Conservation (phyloP, 164 flowering plant species). For the Liquidambar formosana region DNA sequence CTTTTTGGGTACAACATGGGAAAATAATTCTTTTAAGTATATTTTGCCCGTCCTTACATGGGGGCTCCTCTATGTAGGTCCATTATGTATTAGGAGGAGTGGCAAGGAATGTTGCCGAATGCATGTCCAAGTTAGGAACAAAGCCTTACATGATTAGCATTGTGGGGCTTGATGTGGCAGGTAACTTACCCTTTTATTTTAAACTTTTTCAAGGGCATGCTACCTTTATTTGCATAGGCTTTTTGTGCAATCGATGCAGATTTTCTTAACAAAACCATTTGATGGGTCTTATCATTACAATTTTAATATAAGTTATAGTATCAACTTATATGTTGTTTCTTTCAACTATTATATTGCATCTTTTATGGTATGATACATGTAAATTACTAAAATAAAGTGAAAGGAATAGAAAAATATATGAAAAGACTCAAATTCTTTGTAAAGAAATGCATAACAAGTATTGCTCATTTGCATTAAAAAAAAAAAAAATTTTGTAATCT, state of each 20-base stretch:
- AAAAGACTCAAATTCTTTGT: no score
- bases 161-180: slow-evolving; percentile 79
- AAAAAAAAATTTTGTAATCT: not conserved
- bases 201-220: not conserved
- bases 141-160: slow-evolving; percentile 83
- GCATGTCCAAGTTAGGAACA: slow-evolving; percentile 87
- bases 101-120: slow-evolving; percentile 94
- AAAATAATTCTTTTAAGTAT: not conserved
- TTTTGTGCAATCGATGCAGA: not conserved
- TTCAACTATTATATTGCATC: no score
- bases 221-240: not conserved
- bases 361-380: no score
- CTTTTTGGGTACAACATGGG: not conserved
- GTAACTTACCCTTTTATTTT: slow-evolving; percentile 29
- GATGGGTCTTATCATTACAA: no score
- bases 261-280: not conserved
- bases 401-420: no score
- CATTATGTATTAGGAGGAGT: slow-evolving; percentile 77
- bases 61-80: slow-evolving; percentile 43
- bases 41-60: not conserved
- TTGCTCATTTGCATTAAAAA: no score
- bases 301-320: no score
- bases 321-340: no score
- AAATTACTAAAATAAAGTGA: no score
- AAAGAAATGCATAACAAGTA: no score